phyloP scores from a whole-genome alignment of 768 basidiomycete genomes.

The Psilocybe subaeruginosa region DNA sequence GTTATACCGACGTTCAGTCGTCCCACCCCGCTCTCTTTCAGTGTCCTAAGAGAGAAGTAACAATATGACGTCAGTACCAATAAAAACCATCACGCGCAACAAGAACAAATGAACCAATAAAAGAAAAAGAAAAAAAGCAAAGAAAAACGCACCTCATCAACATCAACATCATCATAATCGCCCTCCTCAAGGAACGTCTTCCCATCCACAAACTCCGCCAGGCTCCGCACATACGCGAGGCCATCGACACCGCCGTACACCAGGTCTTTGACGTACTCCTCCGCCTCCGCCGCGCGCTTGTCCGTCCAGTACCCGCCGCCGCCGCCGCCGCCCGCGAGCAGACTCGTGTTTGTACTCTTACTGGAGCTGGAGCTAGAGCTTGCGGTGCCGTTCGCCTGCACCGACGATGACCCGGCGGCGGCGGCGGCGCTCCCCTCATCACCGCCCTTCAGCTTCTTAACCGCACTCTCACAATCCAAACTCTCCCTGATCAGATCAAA shows the following conservation, averaged over 20 bases:
- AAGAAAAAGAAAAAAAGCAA: background rate
- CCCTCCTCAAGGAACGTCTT: conserved; percentile 18
- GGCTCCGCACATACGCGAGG: conserved; percentile 72
- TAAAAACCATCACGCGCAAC: too few species aligned
- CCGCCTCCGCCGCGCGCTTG: conserved; percentile 53
- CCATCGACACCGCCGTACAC: conserved; percentile 83
- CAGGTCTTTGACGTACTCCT: conserved; percentile 70
- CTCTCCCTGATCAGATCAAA: conserved; percentile 39
- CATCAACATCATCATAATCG: background rate
- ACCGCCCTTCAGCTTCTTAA: conserved; percentile 15
- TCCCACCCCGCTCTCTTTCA: conserved; percentile 6
- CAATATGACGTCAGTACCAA: background rate
- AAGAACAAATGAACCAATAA: background rate
- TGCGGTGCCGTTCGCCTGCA: too few species aligned
- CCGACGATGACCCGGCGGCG: too few species aligned
- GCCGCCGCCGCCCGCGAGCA: conserved; percentile 9
- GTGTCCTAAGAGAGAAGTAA: background rate
- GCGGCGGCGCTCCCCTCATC: background rate
- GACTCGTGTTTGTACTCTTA: background rate
- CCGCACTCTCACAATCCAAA: conserved; percentile 34
- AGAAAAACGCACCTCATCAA: conserved; percentile 6
- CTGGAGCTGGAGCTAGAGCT: background rate
- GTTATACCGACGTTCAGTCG: conserved; percentile 13
- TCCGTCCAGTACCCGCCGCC: conserved; percentile 48
- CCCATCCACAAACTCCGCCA: conserved; percentile 71